Conservation (phyloP, 176 grass and related monocot genomes). For the Chrysopogon serrulatus region DNA sequence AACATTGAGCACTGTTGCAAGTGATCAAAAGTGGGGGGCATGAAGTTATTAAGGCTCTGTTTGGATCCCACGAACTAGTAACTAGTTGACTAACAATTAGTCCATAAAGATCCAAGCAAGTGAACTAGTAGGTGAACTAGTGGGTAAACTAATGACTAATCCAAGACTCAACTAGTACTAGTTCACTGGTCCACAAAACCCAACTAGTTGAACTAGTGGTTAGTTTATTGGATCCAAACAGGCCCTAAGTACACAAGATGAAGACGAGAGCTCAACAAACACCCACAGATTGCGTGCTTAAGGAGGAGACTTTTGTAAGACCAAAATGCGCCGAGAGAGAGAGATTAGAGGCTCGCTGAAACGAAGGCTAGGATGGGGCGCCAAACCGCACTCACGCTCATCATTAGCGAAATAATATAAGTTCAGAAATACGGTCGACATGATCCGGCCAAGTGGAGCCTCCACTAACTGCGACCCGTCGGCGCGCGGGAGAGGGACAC, state of each 20-base stretch:
- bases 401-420: conserved; percentile 24
- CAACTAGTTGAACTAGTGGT: too few relatives aligned
- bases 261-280: not conserved
- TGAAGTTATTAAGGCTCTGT: not conserved
- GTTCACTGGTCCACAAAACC: too few relatives aligned
- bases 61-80: too few relatives aligned
- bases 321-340: not conserved
- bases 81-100: too few relatives aligned
- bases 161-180: too few relatives aligned
- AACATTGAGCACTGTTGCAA: not conserved
- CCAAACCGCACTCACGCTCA: conserved; percentile 47
- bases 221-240: too few relatives aligned
- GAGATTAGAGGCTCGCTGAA: conserved; percentile 5
- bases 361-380: conserved; percentile 8
- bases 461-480: conserved; percentile 48
- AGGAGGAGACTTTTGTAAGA: conserved; percentile 14
- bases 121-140: too few relatives aligned
- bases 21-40: not conserved
- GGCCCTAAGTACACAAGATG: not conserved
- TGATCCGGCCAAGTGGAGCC: conserved; percentile 31
- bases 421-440: conserved; percentile 12
- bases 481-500: not conserved
- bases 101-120: too few relatives aligned
- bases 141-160: too few relatives aligned
- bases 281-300: conserved; percentile 12